Evolutionary conservation across 2,329 filamentous ascomycete genomes (phyloP), one percentile per base, ranked within the genome.

Genomic region (Penicillium sp.): DNA sequence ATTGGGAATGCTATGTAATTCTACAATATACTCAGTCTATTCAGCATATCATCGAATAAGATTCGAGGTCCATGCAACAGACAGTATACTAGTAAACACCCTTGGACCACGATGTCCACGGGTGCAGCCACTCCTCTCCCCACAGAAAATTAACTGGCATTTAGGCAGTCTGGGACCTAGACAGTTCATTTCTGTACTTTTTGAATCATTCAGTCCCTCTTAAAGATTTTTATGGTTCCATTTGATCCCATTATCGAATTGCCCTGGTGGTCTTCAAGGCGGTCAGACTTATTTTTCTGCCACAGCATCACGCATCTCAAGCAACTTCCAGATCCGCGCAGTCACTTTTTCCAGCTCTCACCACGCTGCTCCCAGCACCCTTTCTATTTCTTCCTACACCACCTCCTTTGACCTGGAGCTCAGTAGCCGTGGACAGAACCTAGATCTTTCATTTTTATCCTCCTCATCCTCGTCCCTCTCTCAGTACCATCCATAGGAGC

Each of bases 271-370:
- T 6, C 29, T 26, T 29, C 3, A 37, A 55, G 48, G 56, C 56
- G 56, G 56, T 58, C 43, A 45, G 15, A 2, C 6, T 11, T 23
- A 18, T 46, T 55, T 56, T 58, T 58, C 56, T 58, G 56, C 56
- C 56, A 14, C 22, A 20, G 26, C 41, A 51, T 58, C 56, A 54
- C 54, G 56, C 53, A 58, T 58, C 56, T 44, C 35, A 47, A 53
- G 20, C 47, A 37, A 44, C 40, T 20, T 49, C 44, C 53, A 22
- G 35, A 23, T 49, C 46, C 46, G 31, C 46, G 46, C 35, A 48
- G 35, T 46, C 46, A 46, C 56, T 43, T 56, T 53, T 56, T 49
- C 50, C 53, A 53, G 45, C 48, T 47, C 26, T 35, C 23, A 18
- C 18, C 20, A 56, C 54, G 33, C 51, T 46, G 35, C 47, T 49